Percentiles rank a stretch among this genome's conserved stretches.
These are phyloP conservation scores for Alopecurus myosuroides DNA, from an alignment of 176 grass and related monocot genomes.

Conservation along the genomic window DNA sequence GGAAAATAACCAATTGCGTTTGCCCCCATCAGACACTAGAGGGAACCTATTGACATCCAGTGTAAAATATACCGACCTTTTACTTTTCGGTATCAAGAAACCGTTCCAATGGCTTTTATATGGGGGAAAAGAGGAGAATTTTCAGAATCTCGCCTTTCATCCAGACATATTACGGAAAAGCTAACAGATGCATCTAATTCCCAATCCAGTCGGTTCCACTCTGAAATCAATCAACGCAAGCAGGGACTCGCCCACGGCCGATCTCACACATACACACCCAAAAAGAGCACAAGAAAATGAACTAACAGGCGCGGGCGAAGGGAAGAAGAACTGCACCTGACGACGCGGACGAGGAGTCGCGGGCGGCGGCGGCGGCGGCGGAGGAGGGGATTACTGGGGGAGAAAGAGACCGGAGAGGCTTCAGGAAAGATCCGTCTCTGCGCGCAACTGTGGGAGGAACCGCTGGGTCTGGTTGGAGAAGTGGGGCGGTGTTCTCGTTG, in stretches of 20 bases:
- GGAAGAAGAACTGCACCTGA: neutral
- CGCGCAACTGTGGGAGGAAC: neutral
- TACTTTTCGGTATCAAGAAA: neutral
- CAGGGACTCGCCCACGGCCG: neutral
- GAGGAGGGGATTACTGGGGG: neutral
- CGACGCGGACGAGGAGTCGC: neutral
- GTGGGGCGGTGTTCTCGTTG: too few relatives aligned
- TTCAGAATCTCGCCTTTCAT: neutral
- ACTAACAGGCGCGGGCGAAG: neutral
- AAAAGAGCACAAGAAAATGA: neutral
- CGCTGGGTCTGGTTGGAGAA: neutral
- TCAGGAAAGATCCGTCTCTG: conserved; percentile 23
- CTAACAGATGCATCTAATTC: neutral
- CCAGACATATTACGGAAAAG: neutral
- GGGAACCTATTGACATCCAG: neutral
- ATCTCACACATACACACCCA: neutral
- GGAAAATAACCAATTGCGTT: neutral
- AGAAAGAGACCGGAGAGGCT: neutral
- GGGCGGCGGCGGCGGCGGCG: neutral
- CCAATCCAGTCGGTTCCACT: neutral
- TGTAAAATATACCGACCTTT: neutral
- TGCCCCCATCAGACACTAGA: neutral
- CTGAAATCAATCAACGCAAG: neutral
- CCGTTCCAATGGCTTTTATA: neutral
- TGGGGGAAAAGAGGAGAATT: neutral